Percentiles rank a stretch among this genome's conserved stretches.
These are phyloP conservation scores for Colletotrichum tabaci DNA, from an alignment of 2,329 filamentous ascomycete genomes.

Conservation along the genomic window DNA sequence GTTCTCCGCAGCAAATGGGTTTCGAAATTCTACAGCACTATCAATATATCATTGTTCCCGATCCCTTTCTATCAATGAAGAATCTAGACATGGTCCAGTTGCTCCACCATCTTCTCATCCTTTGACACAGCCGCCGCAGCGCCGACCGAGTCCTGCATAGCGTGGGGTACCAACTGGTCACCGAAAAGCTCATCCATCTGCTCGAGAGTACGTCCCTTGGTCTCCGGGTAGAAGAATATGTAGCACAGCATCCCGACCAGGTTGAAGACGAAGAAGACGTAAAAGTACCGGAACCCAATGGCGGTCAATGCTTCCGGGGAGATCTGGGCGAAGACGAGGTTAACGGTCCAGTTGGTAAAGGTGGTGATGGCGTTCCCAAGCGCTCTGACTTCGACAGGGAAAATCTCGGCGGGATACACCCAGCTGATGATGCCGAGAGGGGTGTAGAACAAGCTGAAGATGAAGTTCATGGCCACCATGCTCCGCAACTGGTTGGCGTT, in stretches of 20 bases:
- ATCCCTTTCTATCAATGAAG: fast-evolving
- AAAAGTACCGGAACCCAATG: conserved; percentile 63
- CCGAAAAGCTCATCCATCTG: conserved; percentile 56
- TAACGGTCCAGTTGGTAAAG: conserved; percentile 50
- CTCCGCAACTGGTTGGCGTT: conserved; percentile 47
- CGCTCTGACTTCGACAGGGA: conserved; percentile 53
- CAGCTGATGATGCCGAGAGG: conserved; percentile 61
- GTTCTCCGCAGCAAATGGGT: too few relatives aligned
- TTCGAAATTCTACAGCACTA: too few relatives aligned
- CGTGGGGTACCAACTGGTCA: conserved; percentile 40
- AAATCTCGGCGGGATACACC: conserved; percentile 58
- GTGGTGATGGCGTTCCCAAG: conserved; percentile 49
- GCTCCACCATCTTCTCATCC: conserved; percentile 34
- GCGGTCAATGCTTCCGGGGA: conserved; percentile 59
- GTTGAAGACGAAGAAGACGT: conserved; percentile 49
- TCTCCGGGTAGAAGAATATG: conserved; percentile 51
- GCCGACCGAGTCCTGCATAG: conserved; percentile 34
- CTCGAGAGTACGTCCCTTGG: conserved; percentile 51
- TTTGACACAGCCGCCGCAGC: conserved; percentile 31
- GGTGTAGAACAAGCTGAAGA: conserved; percentile 50
- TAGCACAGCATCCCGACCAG: conserved; percentile 46
- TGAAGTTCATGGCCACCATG: conserved; percentile 53
- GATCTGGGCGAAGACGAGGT: conserved; percentile 64
- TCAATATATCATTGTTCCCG: not conserved
- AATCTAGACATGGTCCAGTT: conserved; percentile 18